A percentile compares a stretch with the other conserved stretches of the same genome.
Conservation (phyloP, 108 stramenopile genomes). For the Cyclotella baltica region DNA sequence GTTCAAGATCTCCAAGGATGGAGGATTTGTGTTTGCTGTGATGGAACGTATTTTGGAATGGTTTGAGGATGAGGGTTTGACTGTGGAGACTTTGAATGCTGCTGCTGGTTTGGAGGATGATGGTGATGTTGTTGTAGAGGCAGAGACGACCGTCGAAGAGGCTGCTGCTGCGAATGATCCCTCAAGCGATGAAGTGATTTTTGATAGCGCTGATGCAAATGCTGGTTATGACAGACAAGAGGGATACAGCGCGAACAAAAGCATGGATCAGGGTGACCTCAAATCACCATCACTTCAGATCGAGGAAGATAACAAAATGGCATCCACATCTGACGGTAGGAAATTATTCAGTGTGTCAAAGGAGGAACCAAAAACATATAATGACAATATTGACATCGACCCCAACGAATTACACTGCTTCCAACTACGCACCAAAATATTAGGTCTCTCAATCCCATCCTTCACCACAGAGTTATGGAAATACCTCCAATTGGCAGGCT, state of each 20-base stretch:
- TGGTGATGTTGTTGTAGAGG: not conserved
- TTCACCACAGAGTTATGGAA: conserved; percentile 43
- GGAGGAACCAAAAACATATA: not conserved
- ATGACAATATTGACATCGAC: not conserved
- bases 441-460: conserved; percentile 37
- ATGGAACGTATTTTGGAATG: conserved; percentile 17
- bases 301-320: not conserved
- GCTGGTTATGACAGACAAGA: no score
- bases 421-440: conserved; percentile 44
- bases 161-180: not conserved
- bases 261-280: not conserved
- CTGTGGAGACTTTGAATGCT: conserved; percentile 16
- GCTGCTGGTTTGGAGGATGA: not conserved
- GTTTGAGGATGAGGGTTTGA: conserved; percentile 14
- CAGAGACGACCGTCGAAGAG: not conserved
- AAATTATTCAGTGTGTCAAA: not conserved
- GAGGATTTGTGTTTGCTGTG: conserved; percentile 12
- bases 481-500: conserved; percentile 48
- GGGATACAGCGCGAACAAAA: not conserved
- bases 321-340: not conserved
- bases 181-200: not conserved
- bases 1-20: not conserved
- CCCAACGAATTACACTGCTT: conserved; percentile 33
- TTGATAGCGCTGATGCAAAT: no score
- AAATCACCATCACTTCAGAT: not conserved